These are phyloP conservation scores for Kitagawia praeruptora DNA, from an alignment of 129 eudicot species.

Conservation along the genomic window DNA sequence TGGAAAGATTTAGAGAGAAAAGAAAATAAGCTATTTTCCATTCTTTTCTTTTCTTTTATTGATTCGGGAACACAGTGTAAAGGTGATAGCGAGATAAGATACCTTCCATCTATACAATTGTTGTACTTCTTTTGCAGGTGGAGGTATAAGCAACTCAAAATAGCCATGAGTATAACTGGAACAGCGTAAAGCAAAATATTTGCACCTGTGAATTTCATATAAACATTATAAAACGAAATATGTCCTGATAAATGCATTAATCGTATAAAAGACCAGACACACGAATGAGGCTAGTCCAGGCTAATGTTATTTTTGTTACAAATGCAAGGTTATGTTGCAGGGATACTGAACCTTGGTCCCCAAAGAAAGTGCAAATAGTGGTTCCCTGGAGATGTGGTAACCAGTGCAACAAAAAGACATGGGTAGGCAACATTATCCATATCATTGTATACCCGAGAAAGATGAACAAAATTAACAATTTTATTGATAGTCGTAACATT, in stretches of 20 bases:
- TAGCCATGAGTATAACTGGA: constrained; percentile 44
- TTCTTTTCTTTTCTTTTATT: too few species aligned
- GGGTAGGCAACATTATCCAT: constrained; percentile 78
- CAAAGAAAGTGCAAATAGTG: constrained; percentile 31
- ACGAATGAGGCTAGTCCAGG: background rate
- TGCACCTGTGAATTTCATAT: constrained; percentile 32
- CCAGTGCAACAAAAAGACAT: constrained; percentile 52
- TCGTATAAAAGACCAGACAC: background rate
- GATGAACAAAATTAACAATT: constrained; percentile 21
- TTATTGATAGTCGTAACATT: constrained; percentile 21
- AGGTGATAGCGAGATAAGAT: background rate
- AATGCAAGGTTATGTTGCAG: background rate
- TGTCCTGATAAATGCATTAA: background rate
- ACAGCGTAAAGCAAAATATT: constrained; percentile 38
- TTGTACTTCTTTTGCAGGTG: constrained; percentile 38
- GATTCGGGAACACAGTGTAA: too few species aligned
- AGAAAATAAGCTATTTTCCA: too few species aligned
- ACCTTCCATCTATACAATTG: constrained; percentile 24
- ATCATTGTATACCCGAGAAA: constrained; percentile 46
- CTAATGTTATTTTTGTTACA: background rate
- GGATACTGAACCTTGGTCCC: constrained; percentile 35
- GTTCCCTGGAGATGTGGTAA: constrained; percentile 41
- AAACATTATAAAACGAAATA: background rate
- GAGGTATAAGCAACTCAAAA: constrained; percentile 43
- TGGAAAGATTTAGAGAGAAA: too few species aligned